A percentile compares a stretch with the other conserved stretches of the same genome.
phyloP scores from a whole-genome alignment of 2,329 filamentous ascomycete species.

The Hypoxylon sp. region DNA sequence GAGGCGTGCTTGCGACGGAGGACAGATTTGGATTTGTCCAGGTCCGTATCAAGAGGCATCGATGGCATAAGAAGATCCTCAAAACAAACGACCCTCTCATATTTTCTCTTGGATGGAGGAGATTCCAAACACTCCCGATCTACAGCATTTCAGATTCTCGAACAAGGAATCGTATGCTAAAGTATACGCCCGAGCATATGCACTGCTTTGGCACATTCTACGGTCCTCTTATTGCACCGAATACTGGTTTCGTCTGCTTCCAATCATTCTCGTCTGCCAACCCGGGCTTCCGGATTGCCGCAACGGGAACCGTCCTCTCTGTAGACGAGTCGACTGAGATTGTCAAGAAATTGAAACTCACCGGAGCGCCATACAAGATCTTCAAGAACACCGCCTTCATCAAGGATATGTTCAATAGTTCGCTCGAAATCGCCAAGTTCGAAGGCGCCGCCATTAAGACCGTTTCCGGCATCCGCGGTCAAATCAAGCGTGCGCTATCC shows the following conservation, averaged over 20 bases:
- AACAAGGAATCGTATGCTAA: conserved; percentile 96
- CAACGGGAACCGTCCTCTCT: conserved; percentile 91
- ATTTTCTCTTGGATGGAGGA: conserved; percentile 95
- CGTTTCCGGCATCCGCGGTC: conserved; percentile 93
- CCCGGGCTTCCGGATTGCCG: conserved; percentile 93
- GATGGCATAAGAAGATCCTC: conserved; percentile 99
- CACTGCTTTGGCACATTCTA: conserved; percentile 98
- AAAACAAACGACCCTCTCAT: conserved; percentile 98
- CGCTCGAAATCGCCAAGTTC: conserved; percentile 97
- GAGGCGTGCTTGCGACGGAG: conserved; percentile 92
- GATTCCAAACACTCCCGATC: conserved; percentile 77
- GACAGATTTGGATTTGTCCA: conserved; percentile 97
- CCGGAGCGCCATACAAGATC: conserved; percentile 94
- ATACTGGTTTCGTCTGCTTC: conserved; percentile 95
- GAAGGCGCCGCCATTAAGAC: conserved; percentile 97
- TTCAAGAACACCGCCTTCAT: conserved; percentile 99
- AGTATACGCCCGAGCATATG: conserved; percentile 99
- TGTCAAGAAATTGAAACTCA: conserved; percentile 99
- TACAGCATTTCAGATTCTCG: conserved; percentile 97
- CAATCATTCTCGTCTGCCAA: conserved; percentile 88
- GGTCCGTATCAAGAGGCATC: conserved; percentile 94
- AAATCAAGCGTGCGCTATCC: conserved; percentile 94
- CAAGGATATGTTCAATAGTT: conserved; percentile 96
- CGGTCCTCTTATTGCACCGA: conserved; percentile 93
- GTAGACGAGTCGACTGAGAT: conserved; percentile 98